These are phyloP conservation scores for Cokeromyces recurvatus DNA, from an alignment of 371 early-diverging fungal species.

Conservation along the genomic window DNA sequence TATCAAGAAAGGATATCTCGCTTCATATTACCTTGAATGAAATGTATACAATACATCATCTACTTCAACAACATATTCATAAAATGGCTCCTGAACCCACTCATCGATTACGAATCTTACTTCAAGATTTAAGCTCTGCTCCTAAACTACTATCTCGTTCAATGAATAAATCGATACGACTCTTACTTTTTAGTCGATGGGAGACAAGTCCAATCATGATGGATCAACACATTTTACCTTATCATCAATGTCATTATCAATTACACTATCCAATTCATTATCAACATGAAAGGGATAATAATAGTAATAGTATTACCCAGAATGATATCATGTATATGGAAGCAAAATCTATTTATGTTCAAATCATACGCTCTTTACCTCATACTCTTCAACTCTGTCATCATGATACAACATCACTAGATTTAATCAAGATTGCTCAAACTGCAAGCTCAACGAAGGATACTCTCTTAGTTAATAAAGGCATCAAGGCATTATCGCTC, in stretches of 20 bases:
- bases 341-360: constrained; percentile 83
- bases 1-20: constrained; percentile 84
- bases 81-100: constrained; percentile 72
- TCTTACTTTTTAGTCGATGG: constrained; percentile 87
- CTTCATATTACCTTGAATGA: constrained; percentile 89
- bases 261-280: too few relatives aligned
- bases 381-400: constrained; percentile 11
- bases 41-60: constrained; percentile 81
- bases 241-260: too few relatives aligned
- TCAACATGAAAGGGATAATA: constrained; percentile 46
- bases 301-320: constrained; percentile 75
- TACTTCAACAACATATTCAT: constrained; percentile 78
- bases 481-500: constrained; percentile 85
- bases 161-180: constrained; percentile 74
- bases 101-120: constrained; percentile 69
- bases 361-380: constrained; percentile 78
- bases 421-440: constrained; percentile 68
- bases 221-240: neutral
- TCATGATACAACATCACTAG: constrained; percentile 34
- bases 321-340: constrained; percentile 89
- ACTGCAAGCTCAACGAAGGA: constrained; percentile 78
- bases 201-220: constrained; percentile 48
- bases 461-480: constrained; percentile 76
- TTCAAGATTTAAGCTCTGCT: constrained; percentile 70
- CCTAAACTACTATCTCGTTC: constrained; percentile 76